Evolutionary conservation across 2,329 filamentous ascomycete genomes (phyloP).

Genomic region (Penicillium freii): DNA sequence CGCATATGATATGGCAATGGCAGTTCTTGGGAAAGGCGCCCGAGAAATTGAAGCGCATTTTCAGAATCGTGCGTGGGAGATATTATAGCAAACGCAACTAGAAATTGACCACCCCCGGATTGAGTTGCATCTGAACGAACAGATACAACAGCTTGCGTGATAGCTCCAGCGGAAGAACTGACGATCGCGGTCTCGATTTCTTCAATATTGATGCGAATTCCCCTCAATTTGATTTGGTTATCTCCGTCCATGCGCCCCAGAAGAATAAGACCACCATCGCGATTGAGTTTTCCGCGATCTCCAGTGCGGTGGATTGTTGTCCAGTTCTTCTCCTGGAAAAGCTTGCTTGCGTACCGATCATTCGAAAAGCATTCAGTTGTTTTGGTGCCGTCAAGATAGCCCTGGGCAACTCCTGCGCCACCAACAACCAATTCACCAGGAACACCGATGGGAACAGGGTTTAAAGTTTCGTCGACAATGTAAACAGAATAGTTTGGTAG

Average conservation of each 20-base stretch:
- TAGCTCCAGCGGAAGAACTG: slow-evolving; percentile 16
- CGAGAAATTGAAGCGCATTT: slow-evolving; percentile 14
- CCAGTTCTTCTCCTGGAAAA: slow-evolving; percentile 15
- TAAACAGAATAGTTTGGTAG: slow-evolving; percentile 42
- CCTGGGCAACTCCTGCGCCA: slow-evolving; percentile 21
- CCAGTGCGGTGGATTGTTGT: slow-evolving; percentile 13
- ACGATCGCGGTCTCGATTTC: slow-evolving; percentile 46
- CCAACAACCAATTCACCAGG: slow-evolving; percentile 47
- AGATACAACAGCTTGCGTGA: slow-evolving; percentile 18
- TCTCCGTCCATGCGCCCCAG: slow-evolving; percentile 32
- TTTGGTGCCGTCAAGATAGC: slow-evolving; percentile 14
- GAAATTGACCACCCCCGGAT: slow-evolving; percentile 3
- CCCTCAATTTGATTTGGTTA: slow-evolving; percentile 32
- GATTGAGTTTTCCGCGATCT: slow-evolving; percentile 14
- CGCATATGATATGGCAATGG: slow-evolving; percentile 40
- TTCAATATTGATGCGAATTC: slow-evolving; percentile 46
- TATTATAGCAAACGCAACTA: slow-evolving; percentile 17
- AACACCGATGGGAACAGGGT: slow-evolving; percentile 41
- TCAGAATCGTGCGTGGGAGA: background rate
- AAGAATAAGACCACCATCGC: slow-evolving; percentile 29
- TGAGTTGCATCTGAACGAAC: slow-evolving; percentile 1
- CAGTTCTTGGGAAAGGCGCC: slow-evolving; percentile 30
- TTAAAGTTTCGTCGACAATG: slow-evolving; percentile 42
- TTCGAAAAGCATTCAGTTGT: slow-evolving; percentile 11
- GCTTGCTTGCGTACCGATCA: slow-evolving; percentile 12